A percentile compares a stretch with the other conserved stretches of the same genome.
Conservation (phyloP, 805 yeast species). For the Helenozyma baotianmanensis region DNA sequence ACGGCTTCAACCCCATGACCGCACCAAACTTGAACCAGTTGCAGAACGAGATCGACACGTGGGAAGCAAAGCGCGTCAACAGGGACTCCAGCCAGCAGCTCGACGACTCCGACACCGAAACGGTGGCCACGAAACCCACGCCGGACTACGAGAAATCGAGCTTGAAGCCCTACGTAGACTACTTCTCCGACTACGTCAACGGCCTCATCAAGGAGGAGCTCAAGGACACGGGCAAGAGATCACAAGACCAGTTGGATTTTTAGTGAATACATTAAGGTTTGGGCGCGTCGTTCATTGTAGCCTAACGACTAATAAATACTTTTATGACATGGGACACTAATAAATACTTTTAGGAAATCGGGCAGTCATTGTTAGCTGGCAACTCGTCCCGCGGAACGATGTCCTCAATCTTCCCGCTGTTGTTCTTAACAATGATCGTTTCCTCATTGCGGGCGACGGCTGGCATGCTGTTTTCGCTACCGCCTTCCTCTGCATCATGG, state of each 20-base stretch:
- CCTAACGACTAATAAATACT: no score
- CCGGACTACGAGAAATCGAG: conserved; percentile 61
- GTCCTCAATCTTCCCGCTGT: conserved; percentile 33
- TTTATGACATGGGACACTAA: conserved; percentile 5
- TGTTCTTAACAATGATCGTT: conserved; percentile 33
- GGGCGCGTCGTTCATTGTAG: no score
- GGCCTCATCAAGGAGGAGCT: conserved; percentile 54
- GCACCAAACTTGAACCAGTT: conserved; percentile 73
- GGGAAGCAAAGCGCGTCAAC: conserved; percentile 34
- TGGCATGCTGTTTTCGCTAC: conserved; percentile 1
- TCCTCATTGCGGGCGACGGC: conserved; percentile 16
- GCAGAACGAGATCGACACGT: conserved; percentile 57
- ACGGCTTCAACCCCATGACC: conserved; percentile 68
- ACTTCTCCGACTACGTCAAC: conserved; percentile 60
- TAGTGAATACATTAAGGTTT: no score
- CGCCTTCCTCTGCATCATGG: conserved; percentile 34
- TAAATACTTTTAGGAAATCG: no score
- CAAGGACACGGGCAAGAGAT: conserved; percentile 24
- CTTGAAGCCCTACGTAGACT: conserved; percentile 64
- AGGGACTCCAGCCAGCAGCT: conserved; percentile 23
- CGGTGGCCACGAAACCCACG: conserved; percentile 13
- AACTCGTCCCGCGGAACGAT: conserved; percentile 5
- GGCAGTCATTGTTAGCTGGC: neutral
- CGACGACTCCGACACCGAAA: conserved; percentile 20
- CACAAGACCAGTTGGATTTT: conserved; percentile 28